Base-by-base conservation (phyloP, 306 rosid species). In the Quercus ilex region DNA sequence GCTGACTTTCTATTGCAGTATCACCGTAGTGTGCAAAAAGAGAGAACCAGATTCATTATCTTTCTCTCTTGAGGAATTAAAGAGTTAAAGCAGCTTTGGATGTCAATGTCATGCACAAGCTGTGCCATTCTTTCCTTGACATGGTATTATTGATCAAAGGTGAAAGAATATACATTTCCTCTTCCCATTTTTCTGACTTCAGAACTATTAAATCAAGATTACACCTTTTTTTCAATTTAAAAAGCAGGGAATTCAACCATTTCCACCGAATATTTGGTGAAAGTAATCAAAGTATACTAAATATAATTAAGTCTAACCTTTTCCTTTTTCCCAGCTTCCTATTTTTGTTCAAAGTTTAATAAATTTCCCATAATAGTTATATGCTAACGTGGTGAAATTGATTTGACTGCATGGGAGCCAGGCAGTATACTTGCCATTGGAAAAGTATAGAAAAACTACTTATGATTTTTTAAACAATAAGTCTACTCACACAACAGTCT, bases 41-140 rank as follows among this genome's bases (percentile, higher is more conserved):
- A 79, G 69, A 70, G 89, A 88, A 88, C 79, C 73, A 64, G 84
- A 80, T 88, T 81, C 89, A 67, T 43, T 63, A 13, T 51, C 85
- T 84, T 84, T 75, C 76, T 49, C 17, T 49, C 53, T 81, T 81
- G 49, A 60, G 65, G 65, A 21, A 49, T 49, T 12, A 49, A 69
- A 69, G 80, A 81, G 81, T 85, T 76, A 81, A 75, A 78, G 83
- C 80, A 77, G 74, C 65, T 59, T 59, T 59, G 31, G 64, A 58
- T 58, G 28, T 58, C 46, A 41, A 49, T 49, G 53, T 49, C 53
- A 49, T 49, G 53, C 65, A 23, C 65, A 11, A 59, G 30, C 15
- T 21, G 15, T 59, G 31, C 33, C 5, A 59, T 59, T 23, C 31
- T 5, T 59, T 59, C 30, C 65, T 59, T 59, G 26, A 59, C 65